These are phyloP conservation scores for Rhizopus delemar DNA, from an alignment of 371 early-diverging fungal genomes.

Conservation along the genomic window DNA sequence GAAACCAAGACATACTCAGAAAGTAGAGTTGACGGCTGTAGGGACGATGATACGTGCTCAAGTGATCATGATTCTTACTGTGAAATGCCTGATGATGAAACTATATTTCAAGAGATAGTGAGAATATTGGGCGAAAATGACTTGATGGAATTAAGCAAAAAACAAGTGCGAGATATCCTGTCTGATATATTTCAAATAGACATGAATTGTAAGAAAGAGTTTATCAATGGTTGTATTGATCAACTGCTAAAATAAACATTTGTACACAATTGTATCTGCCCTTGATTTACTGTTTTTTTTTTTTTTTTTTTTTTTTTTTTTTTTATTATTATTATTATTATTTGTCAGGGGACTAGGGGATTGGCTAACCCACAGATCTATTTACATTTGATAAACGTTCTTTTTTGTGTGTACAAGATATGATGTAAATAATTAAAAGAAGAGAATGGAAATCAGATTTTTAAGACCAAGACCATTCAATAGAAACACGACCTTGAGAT, in stretches of 20 bases:
- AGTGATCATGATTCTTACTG: slow-evolving; percentile 5
- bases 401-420: no score
- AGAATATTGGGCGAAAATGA: slow-evolving; percentile 72
- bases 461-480: slow-evolving; percentile 46
- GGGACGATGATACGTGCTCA: neutral
- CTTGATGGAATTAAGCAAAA: slow-evolving; percentile 77
- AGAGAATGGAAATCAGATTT: no score
- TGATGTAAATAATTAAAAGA: no score
- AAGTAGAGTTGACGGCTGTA: slow-evolving; percentile 1
- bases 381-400: no score
- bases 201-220: slow-evolving; percentile 72
- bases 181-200: slow-evolving; percentile 76
- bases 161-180: slow-evolving; percentile 82
- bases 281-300: no score
- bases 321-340: no score
- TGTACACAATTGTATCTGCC: no score
- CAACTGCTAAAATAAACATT: slow-evolving; percentile 11
- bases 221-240: slow-evolving; percentile 83
- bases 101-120: slow-evolving; percentile 73
- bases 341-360: no score
- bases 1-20: slow-evolving; percentile 9
- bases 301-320: no score
- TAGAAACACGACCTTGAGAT: slow-evolving; percentile 48
- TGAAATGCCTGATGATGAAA: slow-evolving; percentile 53
- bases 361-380: no score